Percentiles rank a stretch among this genome's conserved stretches.
Conservation (phyloP, 495 filamentous ascomycete species). For the Halenospora varia region DNA sequence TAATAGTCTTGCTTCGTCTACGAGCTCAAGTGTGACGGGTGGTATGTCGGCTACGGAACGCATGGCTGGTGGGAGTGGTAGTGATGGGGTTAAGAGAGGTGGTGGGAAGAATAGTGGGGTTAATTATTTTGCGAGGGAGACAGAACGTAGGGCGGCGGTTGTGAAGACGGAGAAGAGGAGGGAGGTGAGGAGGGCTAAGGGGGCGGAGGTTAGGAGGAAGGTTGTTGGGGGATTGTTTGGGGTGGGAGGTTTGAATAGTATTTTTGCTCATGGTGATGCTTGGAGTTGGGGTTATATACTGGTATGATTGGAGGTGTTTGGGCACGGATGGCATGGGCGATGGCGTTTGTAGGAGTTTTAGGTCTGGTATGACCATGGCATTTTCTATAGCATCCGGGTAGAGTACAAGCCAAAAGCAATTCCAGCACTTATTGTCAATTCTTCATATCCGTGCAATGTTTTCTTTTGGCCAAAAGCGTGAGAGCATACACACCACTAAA, state of each 20-base stretch:
- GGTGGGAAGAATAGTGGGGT: constrained; percentile 68
- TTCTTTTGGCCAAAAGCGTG: no score
- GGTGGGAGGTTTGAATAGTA: constrained; percentile 32
- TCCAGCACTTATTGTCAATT: no score
- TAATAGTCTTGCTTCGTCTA: constrained; percentile 37
- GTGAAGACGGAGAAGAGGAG: constrained; percentile 58
- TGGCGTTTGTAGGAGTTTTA: constrained; percentile 4
- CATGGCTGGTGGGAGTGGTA: constrained; percentile 31
- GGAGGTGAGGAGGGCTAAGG: constrained; percentile 65
- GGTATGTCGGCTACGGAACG: constrained; percentile 29
- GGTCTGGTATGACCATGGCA: no score
- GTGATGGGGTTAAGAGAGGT: constrained; percentile 32
- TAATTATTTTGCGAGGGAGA: constrained; percentile 79
- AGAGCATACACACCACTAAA: no score
- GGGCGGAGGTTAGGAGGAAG: constrained; percentile 47
- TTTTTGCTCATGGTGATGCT: not conserved
- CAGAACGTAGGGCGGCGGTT: constrained; percentile 52
- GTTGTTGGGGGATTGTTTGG: constrained; percentile 49
- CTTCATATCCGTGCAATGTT: no score
- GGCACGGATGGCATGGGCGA: no score
- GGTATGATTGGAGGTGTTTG: not conserved
- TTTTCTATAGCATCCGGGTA: no score
- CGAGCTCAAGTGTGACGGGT: constrained; percentile 19
- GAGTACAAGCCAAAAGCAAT: no score
- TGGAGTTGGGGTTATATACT: constrained; percentile 6